Conservation (phyloP, 2,329 filamentous ascomycete species). For the Arthrobotrys sinensis region DNA sequence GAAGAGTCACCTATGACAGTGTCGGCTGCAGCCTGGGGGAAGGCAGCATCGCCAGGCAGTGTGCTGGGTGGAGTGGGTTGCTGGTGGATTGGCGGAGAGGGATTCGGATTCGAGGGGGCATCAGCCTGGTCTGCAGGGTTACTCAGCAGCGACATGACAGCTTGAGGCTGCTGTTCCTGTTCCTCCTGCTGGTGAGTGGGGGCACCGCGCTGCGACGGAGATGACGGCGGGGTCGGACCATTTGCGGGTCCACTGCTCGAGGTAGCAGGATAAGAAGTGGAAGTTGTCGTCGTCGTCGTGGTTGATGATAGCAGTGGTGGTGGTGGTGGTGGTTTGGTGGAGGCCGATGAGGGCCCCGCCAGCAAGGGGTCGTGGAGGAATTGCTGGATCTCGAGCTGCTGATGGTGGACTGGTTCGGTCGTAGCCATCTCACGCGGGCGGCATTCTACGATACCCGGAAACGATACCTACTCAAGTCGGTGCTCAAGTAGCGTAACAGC, state of each 20-base stretch:
- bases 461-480: background rate
- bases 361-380: slow-evolving; percentile 17
- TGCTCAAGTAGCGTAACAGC: too few species aligned
- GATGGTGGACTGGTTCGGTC: background rate
- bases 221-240: slow-evolving; percentile 57
- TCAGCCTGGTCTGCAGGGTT: slow-evolving; percentile 27
- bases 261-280: slow-evolving; percentile 2
- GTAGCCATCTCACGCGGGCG: slow-evolving; percentile 12
- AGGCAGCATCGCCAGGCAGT: slow-evolving; percentile 52
- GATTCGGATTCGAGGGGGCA: background rate
- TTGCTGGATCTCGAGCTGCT: slow-evolving; percentile 14
- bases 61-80: slow-evolving; percentile 55
- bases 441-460: background rate
- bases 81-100: slow-evolving; percentile 1
- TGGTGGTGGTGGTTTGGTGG: slow-evolving; percentile 1
- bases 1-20: background rate
- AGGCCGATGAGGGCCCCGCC: slow-evolving; percentile 40
- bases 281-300: slow-evolving; percentile 13
- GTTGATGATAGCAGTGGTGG: too few species aligned
- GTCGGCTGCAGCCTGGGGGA: slow-evolving; percentile 43
- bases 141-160: slow-evolving; percentile 11
- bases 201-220: slow-evolving; percentile 42
- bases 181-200: background rate
- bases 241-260: slow-evolving; percentile 16
- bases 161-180: background rate